Evolutionary conservation across 129 eudicot species (phyloP).

Genomic region (Saposhnikovia divaricata): DNA sequence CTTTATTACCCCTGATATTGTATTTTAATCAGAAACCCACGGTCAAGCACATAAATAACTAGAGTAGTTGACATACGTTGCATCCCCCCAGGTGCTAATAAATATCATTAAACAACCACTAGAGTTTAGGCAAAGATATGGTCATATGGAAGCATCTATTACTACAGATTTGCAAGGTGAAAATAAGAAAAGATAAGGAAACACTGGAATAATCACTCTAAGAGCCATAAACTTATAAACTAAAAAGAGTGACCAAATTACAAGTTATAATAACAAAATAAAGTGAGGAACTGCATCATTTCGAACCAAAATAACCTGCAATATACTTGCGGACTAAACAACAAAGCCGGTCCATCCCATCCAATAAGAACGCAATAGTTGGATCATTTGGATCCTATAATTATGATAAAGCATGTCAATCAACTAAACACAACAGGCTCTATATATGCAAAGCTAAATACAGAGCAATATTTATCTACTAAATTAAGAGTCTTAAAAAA

Average conservation of each 20-base stretch:
- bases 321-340: constrained; percentile 98
- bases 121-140: not conserved
- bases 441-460: not conserved
- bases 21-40: no score
- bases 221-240: not conserved
- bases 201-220: not conserved
- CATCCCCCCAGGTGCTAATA: no score
- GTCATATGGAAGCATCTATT: not conserved
- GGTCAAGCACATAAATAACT: no score
- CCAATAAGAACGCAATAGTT: constrained; percentile 87
- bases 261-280: not conserved
- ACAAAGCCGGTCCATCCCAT: constrained; percentile 97
- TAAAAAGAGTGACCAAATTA: not conserved
- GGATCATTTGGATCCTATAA: constrained; percentile 97
- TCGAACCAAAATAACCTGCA: constrained; percentile 52
- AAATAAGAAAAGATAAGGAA: not conserved
- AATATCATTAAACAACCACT: not conserved
- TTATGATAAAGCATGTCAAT: constrained; percentile 16
- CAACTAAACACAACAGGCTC: constrained; percentile 13
- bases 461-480: not conserved
- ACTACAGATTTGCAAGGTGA: not conserved
- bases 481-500: constrained; percentile 6
- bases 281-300: not conserved
- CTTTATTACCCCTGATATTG: no score
- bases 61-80: no score